Conservation (phyloP, 164 flowering plant genomes). For the Hamamelis virginiana region DNA sequence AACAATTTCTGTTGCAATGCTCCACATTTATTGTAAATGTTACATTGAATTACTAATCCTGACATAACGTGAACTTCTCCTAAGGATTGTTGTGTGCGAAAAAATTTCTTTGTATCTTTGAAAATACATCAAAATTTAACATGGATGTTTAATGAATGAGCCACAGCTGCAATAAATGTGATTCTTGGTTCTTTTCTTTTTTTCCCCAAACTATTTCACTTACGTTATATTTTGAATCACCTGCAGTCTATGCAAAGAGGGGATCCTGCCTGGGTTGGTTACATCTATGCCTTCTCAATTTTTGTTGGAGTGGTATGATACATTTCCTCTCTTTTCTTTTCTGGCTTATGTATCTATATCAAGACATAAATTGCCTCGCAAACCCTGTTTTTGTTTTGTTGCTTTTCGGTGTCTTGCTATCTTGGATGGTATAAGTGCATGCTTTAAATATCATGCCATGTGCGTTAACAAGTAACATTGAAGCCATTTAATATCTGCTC, state of each 20-base stretch:
- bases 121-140: no score
- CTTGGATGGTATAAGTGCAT: neutral
- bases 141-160: no score
- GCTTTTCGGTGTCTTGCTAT: neutral
- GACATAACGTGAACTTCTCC: no score
- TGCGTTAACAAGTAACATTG: neutral
- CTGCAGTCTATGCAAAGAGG: slow-evolving; percentile 95
- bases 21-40: no score
- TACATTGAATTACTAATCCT: neutral
- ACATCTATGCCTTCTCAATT: slow-evolving; percentile 82
- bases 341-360: neutral
- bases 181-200: neutral
- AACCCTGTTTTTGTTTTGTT: neutral
- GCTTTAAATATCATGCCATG: neutral
- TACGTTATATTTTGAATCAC: neutral
- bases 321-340: slow-evolving; percentile 1
- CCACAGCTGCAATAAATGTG: neutral
- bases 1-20: no score
- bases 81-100: no score
- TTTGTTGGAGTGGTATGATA: slow-evolving; percentile 90
- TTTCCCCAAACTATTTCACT: neutral
- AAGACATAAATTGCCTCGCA: neutral
- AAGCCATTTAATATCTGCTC: neutral
- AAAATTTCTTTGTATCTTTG: no score
- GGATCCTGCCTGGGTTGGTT: slow-evolving; percentile 92